phyloP scores from a whole-genome alignment of 2,329 filamentous ascomycete genomes.

The Chrysosporium keratinophilum region DNA sequence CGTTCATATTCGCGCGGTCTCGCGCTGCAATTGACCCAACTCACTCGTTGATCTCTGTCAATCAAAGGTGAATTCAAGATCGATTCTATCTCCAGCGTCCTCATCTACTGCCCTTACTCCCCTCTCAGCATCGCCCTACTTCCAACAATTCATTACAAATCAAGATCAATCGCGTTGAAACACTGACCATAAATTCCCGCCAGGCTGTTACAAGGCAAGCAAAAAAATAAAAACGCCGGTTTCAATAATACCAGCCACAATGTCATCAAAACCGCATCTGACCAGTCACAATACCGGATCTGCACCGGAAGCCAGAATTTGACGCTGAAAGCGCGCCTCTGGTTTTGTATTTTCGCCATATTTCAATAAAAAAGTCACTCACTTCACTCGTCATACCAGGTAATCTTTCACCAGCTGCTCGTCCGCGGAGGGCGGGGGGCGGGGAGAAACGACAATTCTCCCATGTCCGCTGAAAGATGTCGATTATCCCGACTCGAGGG shows the following conservation, averaged over 20 bases:
- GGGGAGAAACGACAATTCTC: no score
- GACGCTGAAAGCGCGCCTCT: background rate
- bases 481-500: no score
- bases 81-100: no score
- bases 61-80: no score
- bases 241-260: constrained; percentile 7
- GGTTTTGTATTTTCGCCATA: background rate
- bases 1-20: background rate
- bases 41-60: no score
- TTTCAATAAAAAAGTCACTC: background rate
- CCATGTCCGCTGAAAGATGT: no score
- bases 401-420: no score
- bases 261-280: background rate
- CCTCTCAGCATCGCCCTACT: background rate
- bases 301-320: background rate
- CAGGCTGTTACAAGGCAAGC: background rate
- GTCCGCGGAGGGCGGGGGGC: no score
- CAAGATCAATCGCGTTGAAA: background rate
- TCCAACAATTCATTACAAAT: background rate
- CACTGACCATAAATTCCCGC: no score
- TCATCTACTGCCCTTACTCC: background rate
- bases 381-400: no score
- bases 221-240: background rate
- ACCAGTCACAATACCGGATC: constrained; percentile 10
- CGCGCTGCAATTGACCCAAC: no score